Conservation (phyloP, 805 yeast genomes). For the Schwanniomyces occidentalis region DNA sequence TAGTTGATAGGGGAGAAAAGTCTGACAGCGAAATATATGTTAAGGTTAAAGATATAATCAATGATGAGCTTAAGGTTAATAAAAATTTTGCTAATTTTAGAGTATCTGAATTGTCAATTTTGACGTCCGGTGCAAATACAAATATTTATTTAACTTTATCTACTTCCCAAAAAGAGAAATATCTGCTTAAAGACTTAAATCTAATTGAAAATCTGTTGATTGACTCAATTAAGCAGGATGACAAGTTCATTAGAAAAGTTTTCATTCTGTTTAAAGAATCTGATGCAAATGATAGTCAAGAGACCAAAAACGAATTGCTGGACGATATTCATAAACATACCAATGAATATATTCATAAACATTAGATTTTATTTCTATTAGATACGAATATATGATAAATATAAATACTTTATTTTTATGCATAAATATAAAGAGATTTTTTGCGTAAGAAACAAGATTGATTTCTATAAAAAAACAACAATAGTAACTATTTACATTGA, state of each 20-base stretch:
- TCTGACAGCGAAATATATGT: constrained; percentile 50
- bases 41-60: constrained; percentile 40
- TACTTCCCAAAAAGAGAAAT: constrained; percentile 25
- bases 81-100: constrained; percentile 27
- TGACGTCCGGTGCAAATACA: constrained; percentile 61
- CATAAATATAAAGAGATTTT: too few relatives aligned
- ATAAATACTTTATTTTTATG: too few relatives aligned
- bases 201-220: constrained; percentile 33
- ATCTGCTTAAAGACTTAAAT: constrained; percentile 30
- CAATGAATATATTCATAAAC: too few relatives aligned
- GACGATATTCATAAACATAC: too few relatives aligned
- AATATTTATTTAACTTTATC: constrained; percentile 33
- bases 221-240: constrained; percentile 33
- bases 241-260: constrained; percentile 45
- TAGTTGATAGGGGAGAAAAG: constrained; percentile 71
- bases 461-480: too few relatives aligned
- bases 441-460: too few relatives aligned
- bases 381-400: too few relatives aligned
- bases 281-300: too few relatives aligned
- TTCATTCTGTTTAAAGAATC: constrained; percentile 37
- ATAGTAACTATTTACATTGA: too few relatives aligned
- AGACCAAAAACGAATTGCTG: too few relatives aligned
- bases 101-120: constrained; percentile 44
- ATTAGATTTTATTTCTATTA: too few relatives aligned
- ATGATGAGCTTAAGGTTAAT: constrained; percentile 23